phyloP scores from a whole-genome alignment of 2,329 filamentous ascomycete species.

The Verticillium nonalfalfae region DNA sequence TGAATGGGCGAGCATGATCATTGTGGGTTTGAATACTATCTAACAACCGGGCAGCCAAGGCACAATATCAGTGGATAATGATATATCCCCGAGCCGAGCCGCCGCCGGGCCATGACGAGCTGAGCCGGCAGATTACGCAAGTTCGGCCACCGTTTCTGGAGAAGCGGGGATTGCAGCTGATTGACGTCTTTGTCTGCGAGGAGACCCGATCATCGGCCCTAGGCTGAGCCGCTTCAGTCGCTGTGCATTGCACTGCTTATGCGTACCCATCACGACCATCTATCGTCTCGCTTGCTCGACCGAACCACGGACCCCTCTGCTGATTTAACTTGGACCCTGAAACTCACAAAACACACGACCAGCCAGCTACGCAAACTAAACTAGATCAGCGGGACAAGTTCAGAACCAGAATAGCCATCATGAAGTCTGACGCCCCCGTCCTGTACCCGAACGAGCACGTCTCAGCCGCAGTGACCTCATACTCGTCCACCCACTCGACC shows the following conservation, averaged over 20 bases:
- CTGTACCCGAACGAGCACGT: conserved; percentile 36
- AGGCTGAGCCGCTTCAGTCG: neutral
- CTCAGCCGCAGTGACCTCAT: conserved; percentile 31
- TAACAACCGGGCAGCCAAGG: no score
- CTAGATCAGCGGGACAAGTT: no score
- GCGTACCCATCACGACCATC: no score
- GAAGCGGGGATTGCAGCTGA: neutral
- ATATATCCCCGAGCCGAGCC: neutral
- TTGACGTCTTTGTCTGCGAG: neutral
- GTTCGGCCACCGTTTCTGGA: neutral
- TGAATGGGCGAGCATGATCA: no score
- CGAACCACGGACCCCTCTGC: no score
- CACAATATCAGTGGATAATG: neutral
- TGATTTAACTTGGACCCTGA: no score
- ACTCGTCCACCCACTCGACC: conserved; percentile 34
- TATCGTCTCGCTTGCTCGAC: neutral
- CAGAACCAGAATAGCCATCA: conserved; percentile 13
- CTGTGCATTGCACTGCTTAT: no score
- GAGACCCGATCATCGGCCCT: neutral
- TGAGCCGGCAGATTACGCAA: neutral
- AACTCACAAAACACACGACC: no score
- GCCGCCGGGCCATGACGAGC: neutral
- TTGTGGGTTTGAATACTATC: no score
- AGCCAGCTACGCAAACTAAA: no score
- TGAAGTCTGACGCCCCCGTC: conserved; percentile 30